Conservation (phyloP, 345 rosid genomes). For the Acer campestre region DNA sequence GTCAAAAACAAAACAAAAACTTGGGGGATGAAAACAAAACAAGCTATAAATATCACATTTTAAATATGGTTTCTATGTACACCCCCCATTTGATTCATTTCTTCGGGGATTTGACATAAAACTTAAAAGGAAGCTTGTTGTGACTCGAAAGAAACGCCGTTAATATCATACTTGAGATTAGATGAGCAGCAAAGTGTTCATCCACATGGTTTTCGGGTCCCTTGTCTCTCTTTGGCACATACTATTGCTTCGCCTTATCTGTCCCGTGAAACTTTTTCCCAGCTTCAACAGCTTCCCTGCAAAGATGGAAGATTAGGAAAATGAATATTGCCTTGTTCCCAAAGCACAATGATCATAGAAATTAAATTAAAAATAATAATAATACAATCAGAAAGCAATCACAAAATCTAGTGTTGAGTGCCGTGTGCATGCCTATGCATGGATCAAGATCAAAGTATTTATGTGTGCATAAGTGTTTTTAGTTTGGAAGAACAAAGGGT, state of each 20-base stretch:
- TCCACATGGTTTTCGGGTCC: background rate
- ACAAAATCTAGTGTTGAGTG: too few species aligned
- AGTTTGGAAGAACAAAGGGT: background rate
- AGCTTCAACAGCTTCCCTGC: constrained; percentile 85
- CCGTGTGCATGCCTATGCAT: too few species aligned
- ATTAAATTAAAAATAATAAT: too few species aligned
- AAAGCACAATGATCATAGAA: background rate
- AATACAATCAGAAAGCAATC: too few species aligned
- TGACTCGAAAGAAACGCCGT: background rate
- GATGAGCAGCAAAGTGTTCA: background rate
- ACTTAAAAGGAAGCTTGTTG: background rate
- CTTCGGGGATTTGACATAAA: background rate
- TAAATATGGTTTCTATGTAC: background rate
- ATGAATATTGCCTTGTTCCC: background rate
- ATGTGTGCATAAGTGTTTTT: background rate
- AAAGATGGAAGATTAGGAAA: background rate
- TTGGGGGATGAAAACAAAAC: background rate
- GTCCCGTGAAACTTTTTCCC: constrained; percentile 69
- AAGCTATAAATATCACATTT: background rate
- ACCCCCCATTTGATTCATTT: constrained; percentile 2
- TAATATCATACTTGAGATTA: background rate
- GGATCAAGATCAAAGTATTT: too few species aligned
- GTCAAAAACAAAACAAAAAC: background rate
- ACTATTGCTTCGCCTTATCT: constrained; percentile 37
- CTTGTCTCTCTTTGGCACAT: background rate